Evolutionary conservation across 2,329 filamentous ascomycete species (phyloP).

Genomic region (Hymenoscyphus albidus): DNA sequence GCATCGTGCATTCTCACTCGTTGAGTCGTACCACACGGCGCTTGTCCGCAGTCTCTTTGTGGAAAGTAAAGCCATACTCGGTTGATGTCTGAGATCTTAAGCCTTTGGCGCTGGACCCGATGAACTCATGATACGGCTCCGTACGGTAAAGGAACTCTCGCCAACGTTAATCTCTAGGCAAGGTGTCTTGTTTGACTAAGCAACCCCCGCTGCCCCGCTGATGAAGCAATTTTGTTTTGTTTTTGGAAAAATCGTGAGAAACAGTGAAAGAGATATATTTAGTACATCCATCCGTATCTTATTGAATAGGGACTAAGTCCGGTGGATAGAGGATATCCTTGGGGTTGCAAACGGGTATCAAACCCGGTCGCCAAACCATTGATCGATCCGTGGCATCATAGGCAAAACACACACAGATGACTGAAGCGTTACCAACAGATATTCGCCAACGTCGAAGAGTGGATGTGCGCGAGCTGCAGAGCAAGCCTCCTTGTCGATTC

Average conservation of each 20-base stretch:
- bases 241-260: neutral
- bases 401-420: neutral
- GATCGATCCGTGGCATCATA: neutral
- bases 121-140: neutral
- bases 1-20: neutral
- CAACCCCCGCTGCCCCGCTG: neutral
- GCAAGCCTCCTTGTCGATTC: slow-evolving; percentile 1
- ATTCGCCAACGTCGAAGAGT: neutral
- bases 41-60: neutral
- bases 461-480: neutral
- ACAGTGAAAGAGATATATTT: neutral
- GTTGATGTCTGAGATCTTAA: neutral
- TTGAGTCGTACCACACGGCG: neutral
- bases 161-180: neutral
- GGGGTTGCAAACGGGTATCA: neutral
- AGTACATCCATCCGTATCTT: neutral
- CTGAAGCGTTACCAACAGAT: neutral
- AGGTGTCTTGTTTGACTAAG: neutral
- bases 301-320: neutral
- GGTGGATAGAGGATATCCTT: neutral
- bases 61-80: neutral
- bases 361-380: neutral
- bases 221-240: neutral
- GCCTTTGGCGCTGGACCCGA: neutral
- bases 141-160: neutral